These are phyloP conservation scores for Gamsiella multidivaricata DNA, from an alignment of 192 early-diverging fungal species.

Conservation along the genomic window DNA sequence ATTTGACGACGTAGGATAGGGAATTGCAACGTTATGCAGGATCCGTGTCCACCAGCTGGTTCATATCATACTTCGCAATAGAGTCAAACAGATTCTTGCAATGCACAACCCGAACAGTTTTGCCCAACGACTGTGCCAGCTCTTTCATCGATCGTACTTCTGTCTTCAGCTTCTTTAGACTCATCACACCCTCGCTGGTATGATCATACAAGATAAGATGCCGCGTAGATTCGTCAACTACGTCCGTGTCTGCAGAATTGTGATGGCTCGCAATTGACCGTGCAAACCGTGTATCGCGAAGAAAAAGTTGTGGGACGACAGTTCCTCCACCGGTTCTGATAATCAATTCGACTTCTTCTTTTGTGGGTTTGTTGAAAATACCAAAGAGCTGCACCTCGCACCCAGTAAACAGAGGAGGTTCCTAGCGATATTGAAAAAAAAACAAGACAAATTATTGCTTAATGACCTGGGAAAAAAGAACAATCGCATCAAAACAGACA, in stretches of 20 bases:
- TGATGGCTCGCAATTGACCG: not conserved
- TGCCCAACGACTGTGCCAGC: constrained; percentile 12
- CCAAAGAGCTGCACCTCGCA: constrained; percentile 40
- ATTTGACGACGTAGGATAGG: no score
- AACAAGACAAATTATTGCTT: no score
- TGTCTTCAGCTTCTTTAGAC: constrained; percentile 12
- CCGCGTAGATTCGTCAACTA: not conserved
- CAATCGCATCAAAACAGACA: not conserved
- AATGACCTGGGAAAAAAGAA: not conserved
- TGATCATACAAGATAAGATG: constrained; percentile 33
- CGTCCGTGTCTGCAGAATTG: no score
- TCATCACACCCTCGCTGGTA: constrained; percentile 21
- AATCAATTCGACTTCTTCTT: constrained; percentile 35
- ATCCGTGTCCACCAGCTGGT: constrained; percentile 13
- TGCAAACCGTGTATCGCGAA: constrained; percentile 8
- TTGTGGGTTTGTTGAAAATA: constrained; percentile 9
- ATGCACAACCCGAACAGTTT: constrained; percentile 7
- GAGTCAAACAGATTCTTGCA: constrained; percentile 19
- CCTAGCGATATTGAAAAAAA: constrained; percentile 7
- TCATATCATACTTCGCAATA: constrained; percentile 27
- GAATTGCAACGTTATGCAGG: no score
- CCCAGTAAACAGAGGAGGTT: constrained; percentile 21
- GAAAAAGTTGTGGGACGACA: constrained; percentile 26
- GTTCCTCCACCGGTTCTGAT: constrained; percentile 32
- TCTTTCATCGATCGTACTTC: constrained; percentile 4